These are phyloP conservation scores for Elsinoe arachidis DNA, from an alignment of 2,329 filamentous ascomycete genomes.

Conservation along the genomic window DNA sequence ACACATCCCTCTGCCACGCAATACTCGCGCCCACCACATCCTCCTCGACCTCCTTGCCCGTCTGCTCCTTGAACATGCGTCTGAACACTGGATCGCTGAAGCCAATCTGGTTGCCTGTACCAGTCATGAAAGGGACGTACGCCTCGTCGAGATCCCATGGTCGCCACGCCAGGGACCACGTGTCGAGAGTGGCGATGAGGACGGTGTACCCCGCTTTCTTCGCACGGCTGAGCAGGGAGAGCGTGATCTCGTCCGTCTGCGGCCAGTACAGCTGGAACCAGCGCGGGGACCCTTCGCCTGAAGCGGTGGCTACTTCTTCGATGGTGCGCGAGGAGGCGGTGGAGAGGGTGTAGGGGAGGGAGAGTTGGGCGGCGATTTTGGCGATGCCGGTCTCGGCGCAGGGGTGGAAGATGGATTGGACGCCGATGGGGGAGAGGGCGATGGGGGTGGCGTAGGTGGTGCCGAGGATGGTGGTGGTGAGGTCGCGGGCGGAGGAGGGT, in stretches of 20 bases:
- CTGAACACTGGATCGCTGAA: conserved; percentile 61
- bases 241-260: conserved; percentile 55
- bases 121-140: conserved; percentile 25
- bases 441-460: conserved; percentile 35
- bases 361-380: conserved; percentile 50
- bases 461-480: conserved; percentile 19
- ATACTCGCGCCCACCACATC: conserved; percentile 42
- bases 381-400: conserved; percentile 58
- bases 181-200: conserved; percentile 65
- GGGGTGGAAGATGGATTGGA: conserved; percentile 58
- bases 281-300: conserved; percentile 40
- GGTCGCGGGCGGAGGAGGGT: conserved; percentile 12
- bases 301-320: conserved; percentile 56
- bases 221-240: conserved; percentile 54
- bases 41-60: conserved; percentile 31
- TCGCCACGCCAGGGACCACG: conserved; percentile 60
- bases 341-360: conserved; percentile 58
- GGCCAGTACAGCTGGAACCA: conserved; percentile 77
- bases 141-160: conserved; percentile 51
- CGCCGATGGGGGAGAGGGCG: conserved; percentile 60
- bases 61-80: conserved; percentile 43
- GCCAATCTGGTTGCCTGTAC: conserved; percentile 49
- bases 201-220: conserved; percentile 54
- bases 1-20: conserved; percentile 46
- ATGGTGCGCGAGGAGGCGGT: conserved; percentile 57